Base-by-base conservation (phyloP, 1,284 basidiomycete species). In the Ustilago xerochloae region DNA sequence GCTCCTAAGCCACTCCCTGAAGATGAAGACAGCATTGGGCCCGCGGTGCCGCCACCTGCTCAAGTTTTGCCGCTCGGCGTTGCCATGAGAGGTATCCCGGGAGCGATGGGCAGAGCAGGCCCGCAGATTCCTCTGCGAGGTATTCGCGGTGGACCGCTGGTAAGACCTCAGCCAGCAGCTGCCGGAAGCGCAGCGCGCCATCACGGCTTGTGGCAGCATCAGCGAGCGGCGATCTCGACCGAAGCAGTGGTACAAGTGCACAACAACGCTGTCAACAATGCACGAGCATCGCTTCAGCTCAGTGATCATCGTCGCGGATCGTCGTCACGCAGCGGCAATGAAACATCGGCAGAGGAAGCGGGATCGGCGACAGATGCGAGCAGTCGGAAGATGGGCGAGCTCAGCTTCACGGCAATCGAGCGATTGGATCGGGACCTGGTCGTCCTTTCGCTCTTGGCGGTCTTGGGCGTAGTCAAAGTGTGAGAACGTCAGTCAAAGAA, bases 221-320 rank as follows among this genome's bases (percentile, higher is more conserved):
- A 45, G 33, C 28, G 70, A 16, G 70, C 70, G 16, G 70, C 61
- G 3, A 49, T 68, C 28, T 73, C 64, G 48, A 67, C 48, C 38
- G 70, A 73, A 26, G 65, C 64, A 24, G 57, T 67, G 52, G 60
- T 67, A 10, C 60, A 67, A 30, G 64, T 67, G 30, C 52, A 73
- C 54, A 73, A 68, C 61, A 66, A 72, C 20, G 70, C 70, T 0
- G 70, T 73, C 30, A 58, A 60, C 57, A 68, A 73, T 28, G 57
- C 61, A 3, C 45, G 64, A 18, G 52, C 61, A 7, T 73, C 70
- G 36, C 36, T 63, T 3, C 54, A 57, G n/a, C 32, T 73, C 41
- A 54, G 60, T 36, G 60, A 53, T 15, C n/a, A n/a, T n/a, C 41
- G 56, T 16, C 48, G 41, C 9, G 33, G 13, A 43, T 43, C 41